Evolutionary conservation across 495 filamentous ascomycete species (phyloP).

Genomic region (Hypoxylon rickii): DNA sequence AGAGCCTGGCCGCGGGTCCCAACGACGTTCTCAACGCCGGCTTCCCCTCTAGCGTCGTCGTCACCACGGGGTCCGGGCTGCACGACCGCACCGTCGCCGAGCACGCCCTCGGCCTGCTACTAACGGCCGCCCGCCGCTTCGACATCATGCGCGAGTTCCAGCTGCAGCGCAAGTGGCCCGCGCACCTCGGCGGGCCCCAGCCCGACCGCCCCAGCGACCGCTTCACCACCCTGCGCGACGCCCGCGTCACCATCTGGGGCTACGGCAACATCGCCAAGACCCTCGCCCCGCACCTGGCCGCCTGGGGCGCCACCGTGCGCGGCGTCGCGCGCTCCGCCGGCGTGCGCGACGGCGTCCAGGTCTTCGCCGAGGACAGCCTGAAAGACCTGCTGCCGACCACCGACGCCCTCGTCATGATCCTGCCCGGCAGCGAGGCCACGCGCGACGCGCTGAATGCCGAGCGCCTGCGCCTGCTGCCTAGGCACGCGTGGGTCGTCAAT

Average conservation of each 20-base stretch:
- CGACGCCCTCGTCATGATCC: conserved; percentile 78
- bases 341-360: conserved; percentile 61
- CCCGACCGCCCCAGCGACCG: conserved; percentile 49
- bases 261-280: conserved; percentile 86
- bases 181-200: conserved; percentile 61
- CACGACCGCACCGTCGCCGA: conserved; percentile 66
- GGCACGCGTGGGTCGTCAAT: conserved; percentile 79
- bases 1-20: conserved; percentile 63
- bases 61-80: conserved; percentile 63
- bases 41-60: conserved; percentile 47
- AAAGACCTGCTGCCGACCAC: conserved; percentile 65
- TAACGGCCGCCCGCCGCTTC: conserved; percentile 56
- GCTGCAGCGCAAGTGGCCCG: conserved; percentile 56
- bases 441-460: conserved; percentile 68
- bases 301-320: conserved; percentile 52
- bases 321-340: conserved; percentile 58
- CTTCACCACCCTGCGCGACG: conserved; percentile 60
- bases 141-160: conserved; percentile 64
- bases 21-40: conserved; percentile 64
- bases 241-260: conserved; percentile 65
- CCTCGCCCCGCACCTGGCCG: conserved; percentile 69
- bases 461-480: conserved; percentile 73
- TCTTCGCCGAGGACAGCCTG: conserved; percentile 51
- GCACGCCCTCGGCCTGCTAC: conserved; percentile 58
- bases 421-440: conserved; percentile 69